These are phyloP conservation scores for Fusarium abutilonis DNA, from an alignment of 2,329 filamentous ascomycete species.

Conservation along the genomic window DNA sequence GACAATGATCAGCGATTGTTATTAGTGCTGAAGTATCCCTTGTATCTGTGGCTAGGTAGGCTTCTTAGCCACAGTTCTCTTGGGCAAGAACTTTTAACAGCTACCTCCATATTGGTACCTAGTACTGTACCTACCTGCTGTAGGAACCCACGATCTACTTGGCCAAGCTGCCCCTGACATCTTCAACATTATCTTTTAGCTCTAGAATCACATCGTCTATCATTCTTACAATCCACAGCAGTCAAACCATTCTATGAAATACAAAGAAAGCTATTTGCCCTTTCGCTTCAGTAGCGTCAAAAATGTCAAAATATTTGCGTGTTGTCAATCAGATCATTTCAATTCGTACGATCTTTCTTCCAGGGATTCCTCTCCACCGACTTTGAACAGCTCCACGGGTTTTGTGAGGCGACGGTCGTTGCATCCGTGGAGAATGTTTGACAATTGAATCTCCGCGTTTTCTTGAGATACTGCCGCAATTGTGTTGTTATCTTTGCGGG, in stretches of 20 bases:
- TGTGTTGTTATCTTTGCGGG: conserved; percentile 27
- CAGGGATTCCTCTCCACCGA: conserved; percentile 10
- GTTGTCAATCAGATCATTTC: conserved; percentile 25
- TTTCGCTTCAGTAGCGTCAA: background rate
- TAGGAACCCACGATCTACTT: no score
- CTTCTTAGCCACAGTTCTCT: no score
- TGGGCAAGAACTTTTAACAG: no score
- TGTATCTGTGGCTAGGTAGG: no score
- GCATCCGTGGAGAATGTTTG: conserved; percentile 17
- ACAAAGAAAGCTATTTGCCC: background rate
- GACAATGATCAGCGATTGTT: no score
- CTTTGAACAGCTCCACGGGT: background rate
- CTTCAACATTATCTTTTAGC: no score
- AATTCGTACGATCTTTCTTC: conserved; percentile 10
- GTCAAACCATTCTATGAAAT: background rate
- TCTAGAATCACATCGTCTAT: no score
- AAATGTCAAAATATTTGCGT: background rate
- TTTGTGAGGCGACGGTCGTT: background rate
- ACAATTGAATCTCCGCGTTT: conserved; percentile 10
- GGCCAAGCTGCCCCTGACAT: no score
- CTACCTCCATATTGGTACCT: no score
- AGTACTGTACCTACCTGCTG: no score
- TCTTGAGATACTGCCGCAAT: background rate
- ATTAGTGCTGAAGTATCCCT: no score
- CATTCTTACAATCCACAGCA: background rate